Conservation (phyloP, 805 yeast species). For the Schwanniomyces vanrijiae region DNA sequence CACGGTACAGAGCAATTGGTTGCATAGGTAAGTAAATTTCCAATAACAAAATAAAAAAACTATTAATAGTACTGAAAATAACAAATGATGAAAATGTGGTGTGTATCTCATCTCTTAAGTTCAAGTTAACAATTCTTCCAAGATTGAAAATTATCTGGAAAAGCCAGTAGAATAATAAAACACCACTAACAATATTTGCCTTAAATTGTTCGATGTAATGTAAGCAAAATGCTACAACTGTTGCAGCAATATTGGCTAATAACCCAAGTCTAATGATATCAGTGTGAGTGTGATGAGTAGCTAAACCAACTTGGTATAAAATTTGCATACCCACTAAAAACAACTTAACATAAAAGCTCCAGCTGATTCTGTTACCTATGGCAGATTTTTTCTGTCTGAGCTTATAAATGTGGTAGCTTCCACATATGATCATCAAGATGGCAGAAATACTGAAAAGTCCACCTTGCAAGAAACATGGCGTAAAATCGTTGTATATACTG, state of each 20-base stretch:
- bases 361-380: constrained; percentile 28
- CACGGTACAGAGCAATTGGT: constrained; percentile 22
- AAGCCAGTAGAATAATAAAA: constrained; percentile 76
- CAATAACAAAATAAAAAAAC: constrained; percentile 40
- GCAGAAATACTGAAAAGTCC: constrained; percentile 41
- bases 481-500: constrained; percentile 48
- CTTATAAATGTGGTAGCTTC: constrained; percentile 32
- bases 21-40: constrained; percentile 43
- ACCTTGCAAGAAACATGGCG: constrained; percentile 62
- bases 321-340: constrained; percentile 39
- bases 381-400: constrained; percentile 28
- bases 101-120: constrained; percentile 31
- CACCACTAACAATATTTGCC: constrained; percentile 62
- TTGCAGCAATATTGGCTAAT: constrained; percentile 35
- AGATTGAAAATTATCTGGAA: constrained; percentile 48
- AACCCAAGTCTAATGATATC: constrained; percentile 27
- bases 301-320: constrained; percentile 29
- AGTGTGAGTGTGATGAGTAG: constrained; percentile 10
- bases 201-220: constrained; percentile 75
- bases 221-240: constrained; percentile 52
- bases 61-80: constrained; percentile 35
- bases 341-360: constrained; percentile 45
- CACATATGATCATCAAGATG: constrained; percentile 42
- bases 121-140: constrained; percentile 42
- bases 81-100: constrained; percentile 22